Evolutionary conservation across 2,329 filamentous ascomycete genomes (phyloP).

Genomic region (Fusarium sp.): DNA sequence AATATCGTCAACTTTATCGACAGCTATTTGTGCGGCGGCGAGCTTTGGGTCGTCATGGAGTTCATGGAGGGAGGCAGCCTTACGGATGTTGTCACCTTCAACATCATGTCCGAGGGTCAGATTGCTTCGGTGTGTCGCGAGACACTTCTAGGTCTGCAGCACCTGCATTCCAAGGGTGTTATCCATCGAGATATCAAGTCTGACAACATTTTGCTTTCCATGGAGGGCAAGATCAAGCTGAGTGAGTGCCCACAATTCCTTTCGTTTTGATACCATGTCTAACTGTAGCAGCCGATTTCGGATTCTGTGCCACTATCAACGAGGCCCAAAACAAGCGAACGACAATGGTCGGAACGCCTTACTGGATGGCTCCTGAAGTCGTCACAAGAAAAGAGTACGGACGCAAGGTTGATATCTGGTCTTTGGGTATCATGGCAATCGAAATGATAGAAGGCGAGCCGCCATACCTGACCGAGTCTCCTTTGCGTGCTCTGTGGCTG

Average conservation of each 20-base stretch:
- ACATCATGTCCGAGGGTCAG: constrained; percentile 98
- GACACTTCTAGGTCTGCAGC: constrained; percentile 90
- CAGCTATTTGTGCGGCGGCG: constrained; percentile 88
- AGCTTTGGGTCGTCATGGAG: constrained; percentile 99
- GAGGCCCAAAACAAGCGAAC: constrained; percentile 97
- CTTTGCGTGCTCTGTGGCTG: constrained; percentile 89
- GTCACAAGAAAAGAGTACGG: constrained; percentile 98
- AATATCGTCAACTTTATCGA: constrained; percentile 99
- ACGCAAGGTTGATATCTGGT: constrained; percentile 99
- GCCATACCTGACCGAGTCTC: constrained; percentile 94
- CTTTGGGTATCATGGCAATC: constrained; percentile 98
- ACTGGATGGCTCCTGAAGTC: constrained; percentile 99
- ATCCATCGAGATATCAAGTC: constrained; percentile 99
- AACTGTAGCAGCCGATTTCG: constrained; percentile 83
- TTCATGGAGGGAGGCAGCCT: constrained; percentile 99
- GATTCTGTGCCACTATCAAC: constrained; percentile 98
- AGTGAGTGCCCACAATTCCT: constrained; percentile 70
- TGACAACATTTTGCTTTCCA: constrained; percentile 93
- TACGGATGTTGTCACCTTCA: constrained; percentile 98
- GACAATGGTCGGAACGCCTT: constrained; percentile 98
- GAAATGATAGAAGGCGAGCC: constrained; percentile 99
- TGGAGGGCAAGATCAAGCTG: constrained; percentile 96
- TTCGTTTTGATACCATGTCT: constrained; percentile 47
- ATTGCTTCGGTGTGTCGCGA: constrained; percentile 96
- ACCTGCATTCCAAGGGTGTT: constrained; percentile 96